A percentile compares a stretch with the other conserved stretches of the same genome.
phyloP scores from a whole-genome alignment of 441 rosid species.

The Eutrema salsugineum region DNA sequence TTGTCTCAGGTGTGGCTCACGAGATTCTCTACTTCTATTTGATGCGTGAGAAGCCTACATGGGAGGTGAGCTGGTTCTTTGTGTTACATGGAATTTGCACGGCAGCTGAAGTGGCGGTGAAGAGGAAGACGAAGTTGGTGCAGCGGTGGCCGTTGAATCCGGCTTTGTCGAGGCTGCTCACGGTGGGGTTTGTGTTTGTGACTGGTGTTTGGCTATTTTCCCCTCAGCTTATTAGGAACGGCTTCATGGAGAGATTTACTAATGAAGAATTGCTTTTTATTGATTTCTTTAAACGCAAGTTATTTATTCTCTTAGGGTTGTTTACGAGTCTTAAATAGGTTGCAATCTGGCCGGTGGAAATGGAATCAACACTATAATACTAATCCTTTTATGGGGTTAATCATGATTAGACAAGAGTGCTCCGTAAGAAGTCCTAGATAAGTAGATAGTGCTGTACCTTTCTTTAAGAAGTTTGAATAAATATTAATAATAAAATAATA shows the following conservation, averaged over 20 bases:
- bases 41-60: conserved; percentile 33
- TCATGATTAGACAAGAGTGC: not conserved
- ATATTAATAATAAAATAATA: too few species aligned
- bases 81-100: conserved; percentile 38
- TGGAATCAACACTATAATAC: too few species aligned
- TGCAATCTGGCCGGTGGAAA: too few species aligned
- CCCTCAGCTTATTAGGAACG: conserved; percentile 28
- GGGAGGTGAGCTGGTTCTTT: conserved; percentile 51
- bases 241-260: not conserved
- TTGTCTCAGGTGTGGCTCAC: conserved; percentile 43
- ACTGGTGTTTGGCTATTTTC: conserved; percentile 37
- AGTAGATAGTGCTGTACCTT: too few species aligned
- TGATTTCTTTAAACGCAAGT: not conserved
- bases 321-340: not conserved
- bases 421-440: too few species aligned
- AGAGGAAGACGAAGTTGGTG: conserved; percentile 28
- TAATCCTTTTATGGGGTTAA: too few species aligned
- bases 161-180: conserved; percentile 26
- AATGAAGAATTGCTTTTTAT: not conserved
- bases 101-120: conserved; percentile 30
- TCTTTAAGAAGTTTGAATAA: too few species aligned
- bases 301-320: not conserved
- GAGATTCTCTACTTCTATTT: conserved; percentile 37
- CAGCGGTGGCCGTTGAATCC: conserved; percentile 24
- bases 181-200: conserved; percentile 34